Percentiles rank a stretch among this genome's conserved stretches.
Conservation (phyloP, 2,329 filamentous ascomycete genomes). For the Fusarium papillatum region DNA sequence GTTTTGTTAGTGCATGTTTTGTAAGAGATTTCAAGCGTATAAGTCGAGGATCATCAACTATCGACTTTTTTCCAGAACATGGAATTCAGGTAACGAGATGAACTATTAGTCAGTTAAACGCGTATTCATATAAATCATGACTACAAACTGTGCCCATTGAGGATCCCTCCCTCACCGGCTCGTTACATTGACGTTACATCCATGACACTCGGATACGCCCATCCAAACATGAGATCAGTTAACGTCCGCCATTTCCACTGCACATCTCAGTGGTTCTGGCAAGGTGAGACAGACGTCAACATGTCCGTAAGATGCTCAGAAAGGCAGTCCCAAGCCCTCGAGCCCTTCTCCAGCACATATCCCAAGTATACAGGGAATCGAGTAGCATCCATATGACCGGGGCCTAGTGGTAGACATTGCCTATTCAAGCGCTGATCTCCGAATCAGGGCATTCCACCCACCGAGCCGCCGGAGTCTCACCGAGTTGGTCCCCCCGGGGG, state of each 20-base stretch:
- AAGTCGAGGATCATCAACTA: not conserved
- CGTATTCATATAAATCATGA: not conserved
- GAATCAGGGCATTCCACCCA: slow-evolving; percentile 23
- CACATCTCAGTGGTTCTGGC: not conserved
- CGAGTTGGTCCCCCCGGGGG: not conserved
- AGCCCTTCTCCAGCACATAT: not conserved
- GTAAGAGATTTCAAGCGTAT: not conserved
- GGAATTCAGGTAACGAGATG: not conserved
- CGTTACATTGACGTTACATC: slow-evolving; percentile 6
- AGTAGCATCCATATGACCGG: slow-evolving; percentile 13
- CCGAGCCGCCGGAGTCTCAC: slow-evolving; percentile 26
- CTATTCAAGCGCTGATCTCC: slow-evolving; percentile 14
- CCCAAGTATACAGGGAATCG: not conserved
- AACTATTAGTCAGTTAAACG: not conserved
- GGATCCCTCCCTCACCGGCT: not conserved
- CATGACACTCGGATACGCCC: not conserved
- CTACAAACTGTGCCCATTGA: not conserved
- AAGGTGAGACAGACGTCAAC: not conserved
- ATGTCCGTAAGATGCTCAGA: not conserved
- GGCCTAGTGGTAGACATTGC: slow-evolving; percentile 8
- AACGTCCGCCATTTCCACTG: not conserved
- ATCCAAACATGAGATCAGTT: not conserved
- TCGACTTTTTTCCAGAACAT: not conserved
- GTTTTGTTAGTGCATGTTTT: not conserved
- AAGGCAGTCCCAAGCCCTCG: not conserved